phyloP scores from a whole-genome alignment of 345 rosid genomes.

The Salix koriyanagi region DNA sequence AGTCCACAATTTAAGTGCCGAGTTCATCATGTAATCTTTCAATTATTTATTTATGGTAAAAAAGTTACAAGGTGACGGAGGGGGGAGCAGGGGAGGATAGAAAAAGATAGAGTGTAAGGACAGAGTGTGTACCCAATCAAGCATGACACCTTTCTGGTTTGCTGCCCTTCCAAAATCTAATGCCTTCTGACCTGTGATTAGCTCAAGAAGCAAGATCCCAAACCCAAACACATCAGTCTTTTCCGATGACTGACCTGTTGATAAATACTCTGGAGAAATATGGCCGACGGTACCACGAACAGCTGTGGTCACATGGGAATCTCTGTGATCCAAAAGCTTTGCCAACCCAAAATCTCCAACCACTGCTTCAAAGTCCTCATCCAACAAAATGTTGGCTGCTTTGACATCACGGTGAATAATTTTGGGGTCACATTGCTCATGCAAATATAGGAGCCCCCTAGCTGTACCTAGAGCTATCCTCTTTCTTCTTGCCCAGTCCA shows the following conservation, averaged over 20 bases:
- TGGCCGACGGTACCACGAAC: slow-evolving; percentile 95
- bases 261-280: slow-evolving; percentile 89
- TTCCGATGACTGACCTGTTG: slow-evolving; percentile 89
- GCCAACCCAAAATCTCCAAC: slow-evolving; percentile 98
- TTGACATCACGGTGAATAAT: slow-evolving; percentile 94
- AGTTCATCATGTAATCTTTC: background rate
- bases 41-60: background rate
- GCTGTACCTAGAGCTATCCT: slow-evolving; percentile 88
- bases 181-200: slow-evolving; percentile 85
- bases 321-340: slow-evolving; percentile 91
- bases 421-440: slow-evolving; percentile 92
- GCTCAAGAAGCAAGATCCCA: slow-evolving; percentile 90
- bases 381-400: slow-evolving; percentile 89
- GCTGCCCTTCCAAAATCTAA: slow-evolving; percentile 83
- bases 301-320: slow-evolving; percentile 89
- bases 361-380: slow-evolving; percentile 92
- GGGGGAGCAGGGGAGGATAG: background rate
- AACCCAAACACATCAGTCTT: slow-evolving; percentile 93
- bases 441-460: slow-evolving; percentile 77
- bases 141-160: slow-evolving; percentile 90
- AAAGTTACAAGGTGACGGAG: background rate
- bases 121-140: slow-evolving; percentile 66
- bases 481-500: slow-evolving; percentile 86
- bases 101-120: background rate
- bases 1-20: background rate